phyloP scores from a whole-genome alignment of 2,329 filamentous ascomycete genomes.

The Ophiocordyceps camponoti-rufipedis region DNA sequence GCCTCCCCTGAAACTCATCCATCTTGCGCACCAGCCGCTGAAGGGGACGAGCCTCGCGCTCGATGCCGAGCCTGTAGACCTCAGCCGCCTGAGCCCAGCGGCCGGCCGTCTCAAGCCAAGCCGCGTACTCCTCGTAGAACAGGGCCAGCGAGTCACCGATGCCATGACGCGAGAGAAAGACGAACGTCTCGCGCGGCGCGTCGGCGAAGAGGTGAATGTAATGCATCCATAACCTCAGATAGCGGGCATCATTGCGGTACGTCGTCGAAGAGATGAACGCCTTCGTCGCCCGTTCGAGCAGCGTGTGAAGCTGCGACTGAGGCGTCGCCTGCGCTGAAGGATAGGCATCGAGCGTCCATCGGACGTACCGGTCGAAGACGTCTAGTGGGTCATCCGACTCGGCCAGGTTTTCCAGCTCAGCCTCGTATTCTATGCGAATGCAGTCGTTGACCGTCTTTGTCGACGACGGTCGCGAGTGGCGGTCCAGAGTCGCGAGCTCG shows the following conservation, averaged over 20 bases:
- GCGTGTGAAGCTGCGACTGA: slow-evolving; percentile 71
- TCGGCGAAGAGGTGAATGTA: slow-evolving; percentile 91
- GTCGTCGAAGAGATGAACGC: slow-evolving; percentile 68
- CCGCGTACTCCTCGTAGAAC: slow-evolving; percentile 94
- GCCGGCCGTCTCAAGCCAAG: slow-evolving; percentile 70
- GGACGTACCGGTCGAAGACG: slow-evolving; percentile 88
- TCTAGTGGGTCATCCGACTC: slow-evolving; percentile 93
- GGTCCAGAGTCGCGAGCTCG: slow-evolving; percentile 26
- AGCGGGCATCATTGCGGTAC: slow-evolving; percentile 90
- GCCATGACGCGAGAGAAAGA: slow-evolving; percentile 73
- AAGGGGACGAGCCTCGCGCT: slow-evolving; percentile 67
- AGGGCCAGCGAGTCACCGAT: slow-evolving; percentile 78
- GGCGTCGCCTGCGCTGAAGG: slow-evolving; percentile 83
- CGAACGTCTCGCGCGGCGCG: slow-evolving; percentile 78
- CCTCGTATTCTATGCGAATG: slow-evolving; percentile 69
- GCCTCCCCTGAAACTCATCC: slow-evolving; percentile 72
- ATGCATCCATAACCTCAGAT: slow-evolving; percentile 82
- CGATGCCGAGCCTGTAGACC: slow-evolving; percentile 77
- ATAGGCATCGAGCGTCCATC: slow-evolving; percentile 91
- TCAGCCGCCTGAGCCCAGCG: slow-evolving; percentile 87
- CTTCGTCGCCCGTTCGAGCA: slow-evolving; percentile 87
- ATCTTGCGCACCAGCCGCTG: slow-evolving; percentile 77
- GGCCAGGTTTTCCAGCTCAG: slow-evolving; percentile 56
- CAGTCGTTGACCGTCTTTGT: slow-evolving; percentile 62
- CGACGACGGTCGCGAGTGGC: slow-evolving; percentile 33